Percentiles rank a stretch among this genome's conserved stretches.
phyloP scores from a whole-genome alignment of 2,329 filamentous ascomycete species.

The Cylindrodendrum hubeiense region DNA sequence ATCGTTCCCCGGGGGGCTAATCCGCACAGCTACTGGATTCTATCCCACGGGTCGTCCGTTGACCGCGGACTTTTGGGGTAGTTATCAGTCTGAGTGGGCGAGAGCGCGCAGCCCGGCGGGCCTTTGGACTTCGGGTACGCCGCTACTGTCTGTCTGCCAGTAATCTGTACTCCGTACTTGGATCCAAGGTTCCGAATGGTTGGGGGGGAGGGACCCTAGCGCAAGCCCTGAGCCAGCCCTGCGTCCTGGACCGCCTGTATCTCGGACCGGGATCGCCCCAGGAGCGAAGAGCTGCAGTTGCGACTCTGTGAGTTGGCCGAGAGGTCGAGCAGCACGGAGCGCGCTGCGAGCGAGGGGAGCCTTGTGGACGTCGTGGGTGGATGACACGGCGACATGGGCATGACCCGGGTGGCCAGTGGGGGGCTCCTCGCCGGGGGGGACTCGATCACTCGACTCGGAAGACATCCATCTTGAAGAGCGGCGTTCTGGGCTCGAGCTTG shows the following conservation, averaged over 20 bases:
- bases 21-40: not conserved
- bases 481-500: not conserved
- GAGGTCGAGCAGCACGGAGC: not conserved
- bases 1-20: not conserved
- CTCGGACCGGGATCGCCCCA: conserved; percentile 18
- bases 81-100: conserved; percentile 15
- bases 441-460: not conserved
- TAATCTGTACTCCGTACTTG: not conserved
- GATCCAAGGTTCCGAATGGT: conserved; percentile 20
- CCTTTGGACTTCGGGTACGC: not conserved
- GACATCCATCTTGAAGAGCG: conserved; percentile 2
- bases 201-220: conserved; percentile 18
- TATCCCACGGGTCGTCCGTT: not conserved
- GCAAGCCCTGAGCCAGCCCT: conserved; percentile 23
- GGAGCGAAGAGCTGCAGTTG: conserved; percentile 20
- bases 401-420: not conserved
- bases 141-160: not conserved
- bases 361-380: not conserved
- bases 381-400: not conserved
- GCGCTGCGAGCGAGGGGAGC: not conserved
- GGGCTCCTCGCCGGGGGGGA: not conserved
- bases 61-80: conserved; percentile 14
- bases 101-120: conserved; percentile 3
- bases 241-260: conserved; percentile 12
- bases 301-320: conserved; percentile 7